Conservation (phyloP, 164 flowering plant species). For the Stephania cephalantha region DNA sequence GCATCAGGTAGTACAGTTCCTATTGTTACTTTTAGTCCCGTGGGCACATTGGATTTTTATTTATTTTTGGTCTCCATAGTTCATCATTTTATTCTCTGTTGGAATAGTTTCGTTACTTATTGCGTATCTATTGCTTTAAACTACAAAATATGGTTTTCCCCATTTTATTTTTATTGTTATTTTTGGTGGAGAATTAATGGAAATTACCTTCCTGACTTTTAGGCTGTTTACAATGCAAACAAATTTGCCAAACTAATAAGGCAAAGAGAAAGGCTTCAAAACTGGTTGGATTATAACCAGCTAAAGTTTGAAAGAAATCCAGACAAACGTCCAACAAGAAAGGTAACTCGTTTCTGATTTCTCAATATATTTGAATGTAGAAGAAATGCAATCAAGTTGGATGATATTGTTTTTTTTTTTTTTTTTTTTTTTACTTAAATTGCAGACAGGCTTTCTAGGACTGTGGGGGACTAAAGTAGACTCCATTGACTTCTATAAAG, state of each 20-base stretch:
- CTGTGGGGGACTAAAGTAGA: constrained; percentile 78
- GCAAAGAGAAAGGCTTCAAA: constrained; percentile 58
- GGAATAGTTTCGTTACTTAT: background rate
- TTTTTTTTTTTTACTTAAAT: constrained; percentile 9
- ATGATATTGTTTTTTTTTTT: background rate
- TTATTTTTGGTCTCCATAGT: background rate
- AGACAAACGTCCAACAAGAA: constrained; percentile 60
- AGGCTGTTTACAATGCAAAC: constrained; percentile 93
- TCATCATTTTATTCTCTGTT: background rate
- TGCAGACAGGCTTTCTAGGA: constrained; percentile 78
- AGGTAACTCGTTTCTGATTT: constrained; percentile 31
- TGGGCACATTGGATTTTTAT: too few relatives aligned
- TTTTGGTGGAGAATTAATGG: background rate
- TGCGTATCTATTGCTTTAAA: background rate
- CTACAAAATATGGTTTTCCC: too few relatives aligned
- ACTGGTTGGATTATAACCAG: constrained; percentile 85
- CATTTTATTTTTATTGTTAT: background rate
- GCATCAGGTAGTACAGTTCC: constrained; percentile 60
- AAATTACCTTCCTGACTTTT: constrained; percentile 13
- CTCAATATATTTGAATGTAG: background rate
- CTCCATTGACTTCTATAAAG: constrained; percentile 66
- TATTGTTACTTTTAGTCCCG: background rate
- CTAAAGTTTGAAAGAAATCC: constrained; percentile 81
- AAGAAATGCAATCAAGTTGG: background rate
- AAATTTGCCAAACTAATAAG: constrained; percentile 68